Evolutionary conservation across 1,284 basidiomycete species (phyloP).

Genomic region (Moesziomyces antarcticus): DNA sequence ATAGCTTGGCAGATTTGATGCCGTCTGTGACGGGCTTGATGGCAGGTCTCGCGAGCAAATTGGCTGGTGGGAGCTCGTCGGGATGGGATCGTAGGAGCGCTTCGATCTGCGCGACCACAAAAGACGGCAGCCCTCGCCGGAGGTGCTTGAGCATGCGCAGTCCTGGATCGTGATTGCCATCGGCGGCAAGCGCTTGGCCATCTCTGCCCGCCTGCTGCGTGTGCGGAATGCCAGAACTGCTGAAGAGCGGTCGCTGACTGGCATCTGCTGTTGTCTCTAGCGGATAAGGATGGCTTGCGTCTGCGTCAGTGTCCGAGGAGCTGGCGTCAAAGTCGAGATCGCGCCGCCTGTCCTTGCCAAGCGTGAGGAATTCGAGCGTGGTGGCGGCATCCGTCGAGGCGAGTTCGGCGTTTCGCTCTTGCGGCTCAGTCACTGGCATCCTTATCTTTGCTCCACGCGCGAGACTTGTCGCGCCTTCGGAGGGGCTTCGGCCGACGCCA

Average conservation of each 20-base stretch:
- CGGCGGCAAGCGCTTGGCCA: neutral
- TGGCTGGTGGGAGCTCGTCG: constrained; percentile 37
- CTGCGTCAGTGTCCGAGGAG: constrained; percentile 34
- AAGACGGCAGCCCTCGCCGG: constrained; percentile 25
- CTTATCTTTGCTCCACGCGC: neutral
- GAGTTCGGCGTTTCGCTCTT: constrained; percentile 34
- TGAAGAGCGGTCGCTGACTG: neutral
- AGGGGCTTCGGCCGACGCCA: neutral
- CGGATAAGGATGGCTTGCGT: constrained; percentile 1
- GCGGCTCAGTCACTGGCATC: constrained; percentile 8
- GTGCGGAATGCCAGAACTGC: constrained; percentile 5
- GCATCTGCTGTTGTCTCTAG: neutral
- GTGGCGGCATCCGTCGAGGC: constrained; percentile 44
- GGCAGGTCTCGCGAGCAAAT: constrained; percentile 29
- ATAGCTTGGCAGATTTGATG: constrained; percentile 20
- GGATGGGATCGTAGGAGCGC: constrained; percentile 17
- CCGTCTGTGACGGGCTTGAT: constrained; percentile 24
- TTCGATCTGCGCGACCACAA: constrained; percentile 28
- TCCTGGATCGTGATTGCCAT: constrained; percentile 6
- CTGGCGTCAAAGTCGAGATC: constrained; percentile 29
- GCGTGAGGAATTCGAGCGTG: constrained; percentile 40
- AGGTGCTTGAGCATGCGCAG: constrained; percentile 44
- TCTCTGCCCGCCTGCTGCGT: constrained; percentile 2
- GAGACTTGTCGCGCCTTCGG: neutral
- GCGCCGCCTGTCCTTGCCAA: constrained; percentile 43